Evolutionary conservation across 108 stramenopile genomes (phyloP), one percentile per base, ranked within the genome.

Genomic region (Craspedostauros australis): DNA sequence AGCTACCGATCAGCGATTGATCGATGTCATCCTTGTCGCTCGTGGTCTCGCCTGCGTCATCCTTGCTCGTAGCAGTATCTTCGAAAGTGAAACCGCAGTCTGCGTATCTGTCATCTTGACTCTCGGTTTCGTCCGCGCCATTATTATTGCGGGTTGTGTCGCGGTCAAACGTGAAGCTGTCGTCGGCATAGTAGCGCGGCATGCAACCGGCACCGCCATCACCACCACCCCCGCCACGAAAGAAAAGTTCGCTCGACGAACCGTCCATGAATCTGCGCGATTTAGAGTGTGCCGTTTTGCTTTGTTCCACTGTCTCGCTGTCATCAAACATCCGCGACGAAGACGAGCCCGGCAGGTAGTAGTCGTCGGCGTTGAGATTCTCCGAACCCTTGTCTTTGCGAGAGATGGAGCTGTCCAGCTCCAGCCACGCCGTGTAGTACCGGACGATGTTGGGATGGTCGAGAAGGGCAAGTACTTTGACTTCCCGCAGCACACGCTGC

Each of bases 371-470:
- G 61, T 32, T 20, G 23, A 27, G 11, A 19, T 38, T 39, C 11
- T 37, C 53, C 5, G 48, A 26, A 21, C 44, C 27, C n/a, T 50
- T 4, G 25, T 62, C 20, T 28, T 77, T 51, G n/a, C n/a, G n/a
- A n/a, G n/a, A n/a, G n/a, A n/a, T n/a, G n/a, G n/a, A n/a, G n/a
- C n/a, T n/a, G 27, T 86, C 83, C 7, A 80, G 54, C 66, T 96
- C 97, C 26, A 96, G 60, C 97, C 97, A 98, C 2, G 97, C 95
- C 8, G 89, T 93, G 61, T 95, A 96, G 66, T 98, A 98, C 43
- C 97, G 81, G 15, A 98, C 97, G 43, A 96, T 91, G 58, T 98
- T 88, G 31, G 79, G 78, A 59, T 98, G 97, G 51, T 95, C 94
- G 24, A 98, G 57, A 19, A 80, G 59, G 9, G 95, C 91, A 26